phyloP scores from a whole-genome alignment of 2,329 filamentous ascomycete species.

The Trichoderma simmonsii region DNA sequence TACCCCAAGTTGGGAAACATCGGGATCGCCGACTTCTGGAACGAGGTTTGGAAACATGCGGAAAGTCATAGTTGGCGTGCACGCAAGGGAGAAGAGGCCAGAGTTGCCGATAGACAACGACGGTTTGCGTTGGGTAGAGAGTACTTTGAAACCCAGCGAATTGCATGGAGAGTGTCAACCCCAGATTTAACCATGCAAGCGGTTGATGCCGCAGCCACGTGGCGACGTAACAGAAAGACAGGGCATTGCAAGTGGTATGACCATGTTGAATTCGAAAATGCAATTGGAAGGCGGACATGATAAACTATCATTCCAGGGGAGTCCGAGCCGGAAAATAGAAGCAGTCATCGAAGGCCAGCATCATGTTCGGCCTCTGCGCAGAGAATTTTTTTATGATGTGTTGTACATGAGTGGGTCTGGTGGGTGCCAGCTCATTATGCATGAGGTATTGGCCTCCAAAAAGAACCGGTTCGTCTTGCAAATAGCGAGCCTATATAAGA shows the following conservation, averaged over 20 bases:
- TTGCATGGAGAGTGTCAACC: slow-evolving; percentile 7
- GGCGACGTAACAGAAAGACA: slow-evolving; percentile 17
- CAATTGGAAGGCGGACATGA: slow-evolving; percentile 5
- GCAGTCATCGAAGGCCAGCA: slow-evolving; percentile 4
- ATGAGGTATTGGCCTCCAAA: slow-evolving; percentile 17
- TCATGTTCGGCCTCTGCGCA: neutral
- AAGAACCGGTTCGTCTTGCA: slow-evolving; percentile 10
- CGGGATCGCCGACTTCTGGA: neutral
- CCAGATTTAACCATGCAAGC: slow-evolving; percentile 13
- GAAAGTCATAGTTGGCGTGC: neutral
- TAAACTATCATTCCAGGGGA: neutral
- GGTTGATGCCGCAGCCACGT: slow-evolving; percentile 16
- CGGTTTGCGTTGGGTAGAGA: neutral
- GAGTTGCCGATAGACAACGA: neutral
- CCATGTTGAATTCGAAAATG: slow-evolving; percentile 6
- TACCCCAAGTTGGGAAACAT: neutral
- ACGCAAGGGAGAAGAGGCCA: neutral
- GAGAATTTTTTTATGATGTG: slow-evolving; percentile 19
- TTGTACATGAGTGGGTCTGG: slow-evolving; percentile 19
- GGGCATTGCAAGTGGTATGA: slow-evolving; percentile 8
- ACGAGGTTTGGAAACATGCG: neutral
- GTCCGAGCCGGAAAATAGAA: slow-evolving; percentile 10
- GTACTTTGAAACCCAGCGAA: slow-evolving; percentile 1
- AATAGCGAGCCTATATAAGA: slow-evolving; percentile 17
- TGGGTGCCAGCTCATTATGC: slow-evolving; percentile 20